Evolutionary conservation across 2,329 filamentous ascomycete genomes (phyloP), one percentile per base, ranked within the genome.

Genomic region (Claviceps pazoutovae): DNA sequence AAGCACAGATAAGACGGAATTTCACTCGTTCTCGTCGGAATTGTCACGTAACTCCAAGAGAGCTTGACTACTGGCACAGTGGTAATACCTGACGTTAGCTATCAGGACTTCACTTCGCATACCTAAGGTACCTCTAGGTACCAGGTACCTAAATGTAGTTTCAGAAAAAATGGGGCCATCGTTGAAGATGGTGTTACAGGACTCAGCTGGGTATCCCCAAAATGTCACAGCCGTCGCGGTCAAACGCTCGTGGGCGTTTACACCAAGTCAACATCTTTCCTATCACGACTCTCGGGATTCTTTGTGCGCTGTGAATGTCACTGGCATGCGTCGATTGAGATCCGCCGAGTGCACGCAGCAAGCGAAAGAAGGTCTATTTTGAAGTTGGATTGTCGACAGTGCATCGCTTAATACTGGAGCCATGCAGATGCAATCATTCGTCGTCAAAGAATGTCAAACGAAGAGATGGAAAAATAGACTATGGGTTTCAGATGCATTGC

Each of bases 401-500:
- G 34, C 26, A 26, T 42, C 47, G 48, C 19, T 45, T 8, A 21
- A 48, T 21, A 7, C 48, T 38, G n/a, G 7, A 44, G 43, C 13
- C 36, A 48, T 53, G 38, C 21, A 47, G 45, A 48, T 16, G 30
- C 17, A 48, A 44, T 8, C n/a, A 17, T 34, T 17, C 46, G 23
- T 30, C n/a, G n/a, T 53, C 50, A 53, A 54, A 53, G 53, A 36
- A 26, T 21, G 17, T 19, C 30, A 45, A 34, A 48, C 16, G 36
- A 42, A 26, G 14, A 44, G 30, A 53, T 37, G 53, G 43, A 30
- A 44, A 41, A 46, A 44, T 34, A 30, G 49, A 41, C 26, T 16
- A 51, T 37, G 41, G 26, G 47, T 52, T 49, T 52, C 43, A 53
- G 30, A 38, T 51, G 53, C 51, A 37, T 44, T 53, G 53, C 26